Base-by-base conservation (phyloP, 352 stramenopile species). In the Phytophthora sp. region DNA sequence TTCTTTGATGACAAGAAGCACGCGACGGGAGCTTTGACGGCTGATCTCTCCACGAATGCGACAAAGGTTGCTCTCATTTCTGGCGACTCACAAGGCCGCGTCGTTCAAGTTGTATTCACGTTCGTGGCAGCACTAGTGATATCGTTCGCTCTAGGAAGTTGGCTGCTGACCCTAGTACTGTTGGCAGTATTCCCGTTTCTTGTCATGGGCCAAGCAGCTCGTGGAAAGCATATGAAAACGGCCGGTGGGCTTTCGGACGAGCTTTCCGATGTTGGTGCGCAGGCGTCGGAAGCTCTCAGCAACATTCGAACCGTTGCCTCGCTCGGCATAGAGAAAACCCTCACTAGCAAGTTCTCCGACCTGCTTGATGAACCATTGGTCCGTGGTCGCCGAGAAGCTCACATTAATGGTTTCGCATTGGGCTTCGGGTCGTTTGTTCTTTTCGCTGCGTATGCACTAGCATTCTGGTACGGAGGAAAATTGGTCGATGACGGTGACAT, bases 1-100 rank as follows among this genome's bases (percentile, higher is more conserved):
- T 96, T 85, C 53, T 96, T 94, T 46, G 88, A 96, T 46, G 60
- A 81, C n/a, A 62, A 81, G 37, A 55, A 75, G 6, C 88, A 92
- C 48, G 77, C 74, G 10, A 79, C 79, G 3, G 86, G 89, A 21
- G 71, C 76, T 0, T 62, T 82, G n/a, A 74, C 70, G 0, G 77
- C 75, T 9, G 74, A 89, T 32, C 58, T 92, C 11, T 74, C 78
- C 1, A 84, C 73, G 7, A 70, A 82, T 28, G 71, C 80, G 2
- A 73, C 66, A 6, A 68, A 84, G 46, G 74, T 79, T 2, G 66
- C 71, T 3, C 31, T 77, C 13, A 39, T 88, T 11, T 74, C 72
- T 0, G 79, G 79, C 7, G 76, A 88, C 17, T 76, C 74, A 5
- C 68, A 74, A 17, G 77, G 56, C 4, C 64, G 75, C 0, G 50